Evolutionary conservation across 257 asterid species (phyloP).

Genomic region (Scutellaria galericulata): DNA sequence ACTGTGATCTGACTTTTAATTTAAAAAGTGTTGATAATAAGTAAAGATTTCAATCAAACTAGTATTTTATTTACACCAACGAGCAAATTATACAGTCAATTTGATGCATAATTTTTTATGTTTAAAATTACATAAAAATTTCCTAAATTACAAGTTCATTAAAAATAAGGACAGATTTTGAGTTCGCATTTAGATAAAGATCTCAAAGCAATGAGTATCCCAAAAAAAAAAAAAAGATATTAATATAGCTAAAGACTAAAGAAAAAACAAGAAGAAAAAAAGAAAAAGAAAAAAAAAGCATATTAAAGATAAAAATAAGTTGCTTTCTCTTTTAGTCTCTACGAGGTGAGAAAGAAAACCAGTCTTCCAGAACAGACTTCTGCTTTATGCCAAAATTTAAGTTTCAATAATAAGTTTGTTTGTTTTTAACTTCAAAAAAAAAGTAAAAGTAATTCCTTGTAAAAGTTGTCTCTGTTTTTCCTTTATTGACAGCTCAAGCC

Average conservation of each 20-base stretch:
- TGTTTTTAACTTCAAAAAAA: neutral
- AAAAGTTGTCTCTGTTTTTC: too few species aligned
- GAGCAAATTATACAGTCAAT: too few species aligned
- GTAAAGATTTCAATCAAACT: too few species aligned
- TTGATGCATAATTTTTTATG: neutral
- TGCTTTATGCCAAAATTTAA: conserved; percentile 17
- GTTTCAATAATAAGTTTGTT: conserved; percentile 20
- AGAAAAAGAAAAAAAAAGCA: conserved; percentile 35
- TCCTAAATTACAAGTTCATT: neutral
- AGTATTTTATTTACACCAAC: too few species aligned
- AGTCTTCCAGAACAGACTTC: conserved; percentile 23
- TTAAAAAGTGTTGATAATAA: too few species aligned
- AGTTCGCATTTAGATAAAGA: neutral
- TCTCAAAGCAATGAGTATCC: conserved; percentile 12
- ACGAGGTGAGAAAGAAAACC: conserved; percentile 37
- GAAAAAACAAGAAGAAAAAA: conserved; percentile 19
- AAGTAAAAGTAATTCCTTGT: too few species aligned
- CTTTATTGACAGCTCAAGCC: too few species aligned
- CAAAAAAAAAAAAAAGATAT: neutral
- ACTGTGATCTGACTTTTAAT: too few species aligned
- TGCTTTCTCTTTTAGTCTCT: conserved; percentile 50
- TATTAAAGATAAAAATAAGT: conserved; percentile 46
- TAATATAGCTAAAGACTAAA: conserved; percentile 11
- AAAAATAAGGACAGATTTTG: neutral
- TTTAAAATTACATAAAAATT: neutral